Evolutionary conservation across 1,284 basidiomycete species (phyloP).

Genomic region (Anthracocystis panici-leucophaei): DNA sequence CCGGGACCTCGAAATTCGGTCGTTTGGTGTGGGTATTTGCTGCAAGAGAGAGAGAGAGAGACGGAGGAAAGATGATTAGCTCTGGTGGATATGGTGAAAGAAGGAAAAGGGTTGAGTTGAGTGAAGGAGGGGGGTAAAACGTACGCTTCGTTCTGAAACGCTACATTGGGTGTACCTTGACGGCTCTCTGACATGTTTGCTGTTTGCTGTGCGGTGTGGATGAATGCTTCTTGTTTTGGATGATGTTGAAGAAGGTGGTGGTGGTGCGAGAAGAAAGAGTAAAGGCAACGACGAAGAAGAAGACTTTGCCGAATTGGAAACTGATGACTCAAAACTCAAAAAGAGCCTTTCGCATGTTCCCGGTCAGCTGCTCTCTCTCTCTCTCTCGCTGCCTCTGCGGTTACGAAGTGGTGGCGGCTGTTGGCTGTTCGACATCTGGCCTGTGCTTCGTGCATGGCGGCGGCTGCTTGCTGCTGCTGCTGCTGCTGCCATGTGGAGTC

Average conservation of each 20-base stretch:
- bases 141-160: slow-evolving; percentile 55
- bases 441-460: no score
- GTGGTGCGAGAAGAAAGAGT: neutral
- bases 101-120: neutral
- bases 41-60: no score
- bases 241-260: neutral
- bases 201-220: neutral
- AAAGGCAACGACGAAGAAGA: no score
- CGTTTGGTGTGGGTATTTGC: slow-evolving; percentile 46
- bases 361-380: neutral
- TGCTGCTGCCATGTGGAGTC: slow-evolving; percentile 23
- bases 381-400: neutral
- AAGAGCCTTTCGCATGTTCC: neutral
- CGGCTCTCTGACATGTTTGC: neutral
- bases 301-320: neutral
- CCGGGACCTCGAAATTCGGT: slow-evolving; percentile 46
- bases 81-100: neutral
- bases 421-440: neutral
- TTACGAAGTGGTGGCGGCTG: neutral
- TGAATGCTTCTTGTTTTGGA: no score
- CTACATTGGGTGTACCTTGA: slow-evolving; percentile 45
- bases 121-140: neutral
- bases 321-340: slow-evolving; percentile 1
- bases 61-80: neutral
- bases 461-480: neutral